phyloP scores from a whole-genome alignment of 139 green algal species.

The Chlamydomonas asymmetrica region DNA sequence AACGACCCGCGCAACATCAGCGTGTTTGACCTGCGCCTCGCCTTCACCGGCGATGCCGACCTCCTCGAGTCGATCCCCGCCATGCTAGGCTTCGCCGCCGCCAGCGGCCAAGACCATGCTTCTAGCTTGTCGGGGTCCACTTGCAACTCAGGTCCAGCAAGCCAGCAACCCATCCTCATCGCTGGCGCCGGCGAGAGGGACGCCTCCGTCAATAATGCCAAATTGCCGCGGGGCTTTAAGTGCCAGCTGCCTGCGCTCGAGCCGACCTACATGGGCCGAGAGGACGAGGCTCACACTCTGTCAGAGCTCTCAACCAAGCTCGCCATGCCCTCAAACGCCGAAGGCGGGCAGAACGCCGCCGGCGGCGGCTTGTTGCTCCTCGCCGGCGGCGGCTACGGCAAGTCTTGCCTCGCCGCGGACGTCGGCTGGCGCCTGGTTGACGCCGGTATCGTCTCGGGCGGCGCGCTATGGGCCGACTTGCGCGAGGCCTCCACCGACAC shows the following conservation, averaged over 20 bases:
- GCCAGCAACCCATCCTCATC: no score
- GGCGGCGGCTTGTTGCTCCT: slow-evolving; percentile 12
- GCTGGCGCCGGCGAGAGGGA: background rate
- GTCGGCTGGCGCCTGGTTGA: slow-evolving; percentile 11
- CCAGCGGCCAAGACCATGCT: background rate
- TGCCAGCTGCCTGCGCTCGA: slow-evolving; percentile 4
- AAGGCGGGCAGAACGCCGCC: background rate
- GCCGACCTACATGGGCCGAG: background rate
- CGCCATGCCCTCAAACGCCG: background rate
- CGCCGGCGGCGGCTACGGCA: slow-evolving; percentile 22
- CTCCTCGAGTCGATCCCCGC: background rate
- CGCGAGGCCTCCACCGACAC: background rate
- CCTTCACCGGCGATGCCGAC: background rate
- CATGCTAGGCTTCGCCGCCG: background rate
- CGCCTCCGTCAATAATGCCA: no score
- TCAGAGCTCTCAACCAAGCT: background rate
- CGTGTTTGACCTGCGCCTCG: slow-evolving; percentile 13
- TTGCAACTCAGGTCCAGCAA: no score
- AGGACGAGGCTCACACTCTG: background rate
- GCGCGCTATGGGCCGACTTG: slow-evolving; percentile 20
- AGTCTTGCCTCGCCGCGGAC: slow-evolving; percentile 28
- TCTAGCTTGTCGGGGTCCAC: background rate
- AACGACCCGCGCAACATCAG: slow-evolving; percentile 16
- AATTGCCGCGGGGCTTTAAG: background rate
- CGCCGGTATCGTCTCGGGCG: background rate